These are phyloP conservation scores for Mortierella sp. DNA, from an alignment of 371 early-diverging fungal species.

Conservation along the genomic window DNA sequence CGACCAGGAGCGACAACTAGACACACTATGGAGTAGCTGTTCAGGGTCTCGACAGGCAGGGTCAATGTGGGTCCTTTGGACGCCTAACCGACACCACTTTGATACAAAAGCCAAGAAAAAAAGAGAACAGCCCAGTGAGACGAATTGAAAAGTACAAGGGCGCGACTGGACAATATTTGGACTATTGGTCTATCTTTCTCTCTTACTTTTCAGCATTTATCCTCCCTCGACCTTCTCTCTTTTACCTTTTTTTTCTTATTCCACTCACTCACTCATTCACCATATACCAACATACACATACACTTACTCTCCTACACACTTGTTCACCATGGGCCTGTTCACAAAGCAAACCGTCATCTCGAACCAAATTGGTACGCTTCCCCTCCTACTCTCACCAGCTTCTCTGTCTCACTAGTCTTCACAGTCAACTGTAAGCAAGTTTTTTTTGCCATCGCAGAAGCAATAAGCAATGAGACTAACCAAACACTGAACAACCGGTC, in stretches of 20 bases:
- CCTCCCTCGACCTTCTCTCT: too few relatives aligned
- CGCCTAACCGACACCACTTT: constrained; percentile 3
- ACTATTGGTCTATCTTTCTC: not conserved
- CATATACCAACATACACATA: not conserved
- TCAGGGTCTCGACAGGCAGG: not conserved
- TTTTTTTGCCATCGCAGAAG: not conserved
- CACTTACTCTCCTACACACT: not conserved
- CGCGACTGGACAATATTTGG: too few relatives aligned
- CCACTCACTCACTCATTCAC: not conserved
- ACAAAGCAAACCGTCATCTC: constrained; percentile 44
- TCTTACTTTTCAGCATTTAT: not conserved
- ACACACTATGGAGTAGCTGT: not conserved
- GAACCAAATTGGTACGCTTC: constrained; percentile 44
- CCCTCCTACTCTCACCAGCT: not conserved
- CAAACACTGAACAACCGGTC: not conserved
- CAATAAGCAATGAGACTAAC: not conserved
- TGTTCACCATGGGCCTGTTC: constrained; percentile 44
- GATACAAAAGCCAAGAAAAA: not conserved
- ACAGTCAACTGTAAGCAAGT: not conserved
- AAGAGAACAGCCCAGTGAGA: not conserved
- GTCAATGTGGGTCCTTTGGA: constrained; percentile 1
- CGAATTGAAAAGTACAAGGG: too few relatives aligned
- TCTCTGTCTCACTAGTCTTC: not conserved
- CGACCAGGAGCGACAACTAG: not conserved
- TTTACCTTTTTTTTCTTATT: not conserved